Evolutionary conservation across 2,329 filamentous ascomycete genomes (phyloP).

Genomic region (Diplocarpon rosae): DNA sequence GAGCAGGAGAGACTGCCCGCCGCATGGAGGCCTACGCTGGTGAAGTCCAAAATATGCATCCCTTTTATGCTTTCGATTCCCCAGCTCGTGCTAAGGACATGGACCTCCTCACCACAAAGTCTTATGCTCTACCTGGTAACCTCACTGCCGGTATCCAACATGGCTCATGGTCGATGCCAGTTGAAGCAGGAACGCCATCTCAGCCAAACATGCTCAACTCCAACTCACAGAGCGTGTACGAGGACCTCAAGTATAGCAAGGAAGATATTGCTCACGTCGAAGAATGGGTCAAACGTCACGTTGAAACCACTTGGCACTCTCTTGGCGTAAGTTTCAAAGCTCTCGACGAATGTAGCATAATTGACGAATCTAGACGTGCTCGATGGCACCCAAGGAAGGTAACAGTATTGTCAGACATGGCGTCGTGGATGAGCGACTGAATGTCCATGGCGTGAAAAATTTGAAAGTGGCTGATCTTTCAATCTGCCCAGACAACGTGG

Average conservation of each 20-base stretch:
- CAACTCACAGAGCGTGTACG: conserved; percentile 47
- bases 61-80: conserved; percentile 61
- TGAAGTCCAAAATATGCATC: conserved; percentile 46
- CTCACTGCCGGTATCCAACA: conserved; percentile 33
- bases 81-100: conserved; percentile 60
- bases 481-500: conserved; percentile 29
- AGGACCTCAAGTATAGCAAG: conserved; percentile 55
- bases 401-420: conserved; percentile 60
- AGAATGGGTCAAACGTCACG: conserved; percentile 50
- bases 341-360: too few species aligned
- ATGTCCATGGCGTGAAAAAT: conserved; percentile 31
- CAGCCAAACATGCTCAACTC: conserved; percentile 45
- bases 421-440: conserved; percentile 31
- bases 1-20: conserved; percentile 49
- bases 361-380: conserved; percentile 32
- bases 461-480: conserved; percentile 35
- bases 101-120: conserved; percentile 64
- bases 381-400: conserved; percentile 34
- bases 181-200: conserved; percentile 41
- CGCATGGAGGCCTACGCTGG: conserved; percentile 43
- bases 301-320: conserved; percentile 31
- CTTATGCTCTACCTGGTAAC: conserved; percentile 52
- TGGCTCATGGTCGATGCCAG: conserved; percentile 52
- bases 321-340: conserved; percentile 28
- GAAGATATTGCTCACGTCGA: conserved; percentile 39